A percentile compares a stretch with the other conserved stretches of the same genome.
These are phyloP conservation scores for Globomyces sp. DNA, from an alignment of 371 early-diverging fungal genomes.

Conservation along the genomic window DNA sequence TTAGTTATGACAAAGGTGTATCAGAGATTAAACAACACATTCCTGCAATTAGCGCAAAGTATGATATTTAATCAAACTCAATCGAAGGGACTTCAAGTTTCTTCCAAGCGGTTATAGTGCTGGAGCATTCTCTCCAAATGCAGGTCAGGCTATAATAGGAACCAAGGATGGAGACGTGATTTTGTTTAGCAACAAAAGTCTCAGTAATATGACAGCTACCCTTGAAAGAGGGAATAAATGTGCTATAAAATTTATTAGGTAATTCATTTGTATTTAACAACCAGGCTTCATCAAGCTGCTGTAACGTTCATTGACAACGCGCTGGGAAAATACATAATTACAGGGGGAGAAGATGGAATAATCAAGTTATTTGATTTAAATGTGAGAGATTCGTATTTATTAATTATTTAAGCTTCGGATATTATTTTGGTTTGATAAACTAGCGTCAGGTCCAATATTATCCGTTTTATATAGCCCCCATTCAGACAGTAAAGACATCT, in stretches of 20 bases:
- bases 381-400: constrained; percentile 19
- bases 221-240: constrained; percentile 42
- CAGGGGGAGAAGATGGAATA: constrained; percentile 46
- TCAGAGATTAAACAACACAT: constrained; percentile 31
- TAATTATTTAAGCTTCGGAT: constrained; percentile 36
- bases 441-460: constrained; percentile 39
- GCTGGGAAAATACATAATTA: constrained; percentile 36
- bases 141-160: constrained; percentile 31
- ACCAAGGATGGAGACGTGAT: constrained; percentile 46
- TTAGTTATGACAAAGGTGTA: constrained; percentile 29
- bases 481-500: constrained; percentile 7
- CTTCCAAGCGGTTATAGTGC: constrained; percentile 33
- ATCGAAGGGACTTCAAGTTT: constrained; percentile 43
- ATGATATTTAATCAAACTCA: background rate
- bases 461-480: constrained; percentile 34
- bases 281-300: constrained; percentile 37
- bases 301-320: constrained; percentile 34
- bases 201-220: constrained; percentile 39
- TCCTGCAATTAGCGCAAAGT: constrained; percentile 42
- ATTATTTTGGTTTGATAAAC: constrained; percentile 44
- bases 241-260: constrained; percentile 44
- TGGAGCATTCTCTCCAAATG: constrained; percentile 42
- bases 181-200: constrained; percentile 37
- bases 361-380: constrained; percentile 48
- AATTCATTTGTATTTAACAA: background rate